A percentile compares a stretch with the other conserved stretches of the same genome.
Evolutionary conservation across 441 rosid species (phyloP).

Genomic region (Mallotus japonicus): DNA sequence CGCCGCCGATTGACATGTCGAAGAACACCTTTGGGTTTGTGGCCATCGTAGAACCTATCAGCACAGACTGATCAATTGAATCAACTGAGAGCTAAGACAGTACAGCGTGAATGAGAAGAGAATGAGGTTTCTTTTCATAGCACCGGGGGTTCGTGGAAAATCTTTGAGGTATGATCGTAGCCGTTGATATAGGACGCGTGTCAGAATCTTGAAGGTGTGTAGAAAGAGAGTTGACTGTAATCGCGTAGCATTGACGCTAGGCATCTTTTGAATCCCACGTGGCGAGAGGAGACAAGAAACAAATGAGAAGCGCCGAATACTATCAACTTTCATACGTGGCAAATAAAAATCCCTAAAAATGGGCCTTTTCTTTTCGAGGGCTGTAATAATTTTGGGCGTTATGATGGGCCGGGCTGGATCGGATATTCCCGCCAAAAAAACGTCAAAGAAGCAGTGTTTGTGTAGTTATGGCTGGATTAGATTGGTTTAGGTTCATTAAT

Average conservation of each 20-base stretch:
- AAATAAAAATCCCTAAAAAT: background rate
- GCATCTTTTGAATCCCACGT: background rate
- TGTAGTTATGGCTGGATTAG: background rate
- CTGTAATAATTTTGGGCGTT: background rate
- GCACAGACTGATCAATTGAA: no score
- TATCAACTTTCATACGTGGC: background rate
- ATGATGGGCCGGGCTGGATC: background rate
- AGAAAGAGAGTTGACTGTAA: background rate
- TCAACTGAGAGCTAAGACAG: background rate
- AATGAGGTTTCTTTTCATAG: background rate
- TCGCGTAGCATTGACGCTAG: conserved; percentile 19
- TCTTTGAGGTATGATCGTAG: background rate
- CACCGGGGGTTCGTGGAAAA: background rate
- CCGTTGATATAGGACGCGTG: conserved; percentile 24
- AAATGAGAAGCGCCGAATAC: background rate
- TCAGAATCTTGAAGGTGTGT: background rate
- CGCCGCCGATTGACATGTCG: conserved; percentile 38
- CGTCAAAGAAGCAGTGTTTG: background rate
- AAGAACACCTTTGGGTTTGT: conserved; percentile 39
- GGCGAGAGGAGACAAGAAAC: conserved; percentile 1
- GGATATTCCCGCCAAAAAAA: conserved; percentile 9
- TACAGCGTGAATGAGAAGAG: no score
- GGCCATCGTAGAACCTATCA: background rate
- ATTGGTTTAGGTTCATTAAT: background rate
- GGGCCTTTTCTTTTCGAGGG: background rate